Evolutionary conservation across 2,329 filamentous ascomycete genomes (phyloP).

Genomic region (Trichoderma sp.): DNA sequence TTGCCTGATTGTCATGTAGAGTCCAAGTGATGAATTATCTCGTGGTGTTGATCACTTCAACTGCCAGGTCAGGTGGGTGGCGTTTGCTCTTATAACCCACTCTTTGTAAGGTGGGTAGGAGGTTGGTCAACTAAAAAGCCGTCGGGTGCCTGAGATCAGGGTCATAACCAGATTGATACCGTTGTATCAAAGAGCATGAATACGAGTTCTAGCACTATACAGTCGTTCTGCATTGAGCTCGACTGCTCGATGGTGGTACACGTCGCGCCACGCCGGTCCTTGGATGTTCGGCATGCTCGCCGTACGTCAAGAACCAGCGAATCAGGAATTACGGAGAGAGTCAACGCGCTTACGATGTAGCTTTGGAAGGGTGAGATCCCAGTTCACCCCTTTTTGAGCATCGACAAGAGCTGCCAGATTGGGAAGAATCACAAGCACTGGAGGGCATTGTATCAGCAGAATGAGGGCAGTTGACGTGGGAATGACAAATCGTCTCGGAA

Average conservation of each 20-base stretch:
- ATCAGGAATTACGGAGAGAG: not conserved
- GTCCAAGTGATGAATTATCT: not conserved
- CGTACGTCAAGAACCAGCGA: not conserved
- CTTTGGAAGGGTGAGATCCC: not conserved
- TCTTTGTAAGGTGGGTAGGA: not conserved
- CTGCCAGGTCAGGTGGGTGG: not conserved
- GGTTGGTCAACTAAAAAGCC: not conserved
- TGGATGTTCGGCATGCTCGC: not conserved
- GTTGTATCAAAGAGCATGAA: not conserved
- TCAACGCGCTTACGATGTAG: not conserved
- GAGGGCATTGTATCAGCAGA: not conserved
- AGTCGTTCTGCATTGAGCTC: not conserved
- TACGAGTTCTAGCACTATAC: not conserved
- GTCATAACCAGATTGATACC: no score
- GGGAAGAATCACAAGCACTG: no score
- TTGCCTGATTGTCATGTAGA: not conserved
- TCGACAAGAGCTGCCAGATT: not conserved
- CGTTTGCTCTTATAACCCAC: slow-evolving; percentile 3
- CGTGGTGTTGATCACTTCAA: not conserved
- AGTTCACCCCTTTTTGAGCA: not conserved
- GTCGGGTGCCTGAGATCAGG: no score
- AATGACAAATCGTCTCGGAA: not conserved
- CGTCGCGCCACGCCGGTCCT: not conserved
- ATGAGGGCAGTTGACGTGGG: not conserved
- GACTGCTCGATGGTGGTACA: no score